Percentiles rank a stretch among this genome's conserved stretches.
Evolutionary conservation across 805 yeast species (phyloP).

Genomic region (Ogataea glucozyma): DNA sequence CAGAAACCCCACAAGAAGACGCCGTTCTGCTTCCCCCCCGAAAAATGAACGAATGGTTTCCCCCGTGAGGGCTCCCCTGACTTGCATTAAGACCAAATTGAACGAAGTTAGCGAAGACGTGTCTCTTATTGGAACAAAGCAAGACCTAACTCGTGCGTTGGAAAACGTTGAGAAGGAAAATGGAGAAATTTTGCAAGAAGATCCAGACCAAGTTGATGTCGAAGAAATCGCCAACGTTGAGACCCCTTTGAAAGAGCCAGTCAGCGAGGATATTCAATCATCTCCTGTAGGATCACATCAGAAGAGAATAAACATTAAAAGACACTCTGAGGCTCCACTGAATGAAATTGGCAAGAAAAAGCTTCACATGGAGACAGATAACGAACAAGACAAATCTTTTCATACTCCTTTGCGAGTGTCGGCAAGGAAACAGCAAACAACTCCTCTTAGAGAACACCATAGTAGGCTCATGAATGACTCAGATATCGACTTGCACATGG

Average conservation of each 20-base stretch:
- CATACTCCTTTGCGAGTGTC: slow-evolving; percentile 24
- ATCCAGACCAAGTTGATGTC: background rate
- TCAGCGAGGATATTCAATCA: slow-evolving; percentile 21
- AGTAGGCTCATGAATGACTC: slow-evolving; percentile 26
- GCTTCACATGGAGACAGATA: slow-evolving; percentile 8
- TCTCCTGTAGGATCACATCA: slow-evolving; percentile 29
- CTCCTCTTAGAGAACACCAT: slow-evolving; percentile 29
- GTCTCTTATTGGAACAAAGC: slow-evolving; percentile 23
- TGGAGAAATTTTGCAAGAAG: background rate
- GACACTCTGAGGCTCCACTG: slow-evolving; percentile 17
- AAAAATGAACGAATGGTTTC: slow-evolving; percentile 17
- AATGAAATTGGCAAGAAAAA: slow-evolving; percentile 7
- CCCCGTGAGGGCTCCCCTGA: slow-evolving; percentile 26
- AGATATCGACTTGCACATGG: slow-evolving; percentile 20
- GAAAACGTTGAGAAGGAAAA: slow-evolving; percentile 25
- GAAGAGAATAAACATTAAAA: slow-evolving; percentile 18
- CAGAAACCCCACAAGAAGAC: slow-evolving; percentile 20
- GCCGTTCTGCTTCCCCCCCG: slow-evolving; percentile 29
- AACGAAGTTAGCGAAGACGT: slow-evolving; percentile 19
- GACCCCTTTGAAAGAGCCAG: slow-evolving; percentile 15
- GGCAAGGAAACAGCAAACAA: slow-evolving; percentile 10
- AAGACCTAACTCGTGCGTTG: slow-evolving; percentile 25
- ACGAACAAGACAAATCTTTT: slow-evolving; percentile 18
- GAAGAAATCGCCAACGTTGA: slow-evolving; percentile 8
- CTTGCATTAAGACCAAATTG: slow-evolving; percentile 24